Conservation (phyloP, 441 rosid genomes). For the Aquilaria agallochum region DNA sequence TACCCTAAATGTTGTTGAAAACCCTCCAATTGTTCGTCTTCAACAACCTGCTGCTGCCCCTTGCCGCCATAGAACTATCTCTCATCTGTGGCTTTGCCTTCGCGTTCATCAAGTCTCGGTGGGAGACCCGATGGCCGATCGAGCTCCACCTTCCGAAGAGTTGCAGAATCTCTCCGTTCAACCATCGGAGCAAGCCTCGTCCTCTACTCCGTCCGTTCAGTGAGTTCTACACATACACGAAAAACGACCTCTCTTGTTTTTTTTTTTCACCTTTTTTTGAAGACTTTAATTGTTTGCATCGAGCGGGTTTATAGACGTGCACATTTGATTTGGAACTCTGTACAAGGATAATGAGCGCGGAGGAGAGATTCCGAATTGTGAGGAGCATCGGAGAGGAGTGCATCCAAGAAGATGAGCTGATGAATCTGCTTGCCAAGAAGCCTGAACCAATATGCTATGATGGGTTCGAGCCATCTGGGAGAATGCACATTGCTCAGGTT, state of each 20-base stretch:
- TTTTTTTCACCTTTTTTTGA: not conserved
- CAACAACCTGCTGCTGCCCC: too few species aligned
- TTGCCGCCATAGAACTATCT: too few species aligned
- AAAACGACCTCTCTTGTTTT: not conserved
- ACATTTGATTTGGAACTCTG: not conserved
- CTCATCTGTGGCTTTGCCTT: not conserved
- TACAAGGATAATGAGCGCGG: conserved; percentile 42
- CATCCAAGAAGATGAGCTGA: conserved; percentile 64
- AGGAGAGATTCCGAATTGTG: conserved; percentile 58
- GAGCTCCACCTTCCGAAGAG: conserved; percentile 17
- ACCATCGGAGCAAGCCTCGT: conserved; percentile 17
- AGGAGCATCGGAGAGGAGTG: conserved; percentile 83
- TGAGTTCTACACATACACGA: conserved; percentile 11
- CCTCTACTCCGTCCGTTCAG: conserved; percentile 24
- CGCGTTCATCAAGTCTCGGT: not conserved
- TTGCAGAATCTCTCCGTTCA: conserved; percentile 34
- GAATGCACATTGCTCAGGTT: conserved; percentile 96
- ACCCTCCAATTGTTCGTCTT: too few species aligned
- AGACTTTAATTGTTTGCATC: not conserved
- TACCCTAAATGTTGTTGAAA: too few species aligned
- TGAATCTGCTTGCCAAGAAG: conserved; percentile 66
- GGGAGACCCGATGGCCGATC: conserved; percentile 24
- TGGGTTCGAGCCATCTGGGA: conserved; percentile 89
- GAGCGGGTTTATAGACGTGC: too few species aligned
- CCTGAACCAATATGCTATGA: conserved; percentile 81